Conservation (phyloP, 2,329 filamentous ascomycete genomes). For the Aspergillus puulaauensis region DNA sequence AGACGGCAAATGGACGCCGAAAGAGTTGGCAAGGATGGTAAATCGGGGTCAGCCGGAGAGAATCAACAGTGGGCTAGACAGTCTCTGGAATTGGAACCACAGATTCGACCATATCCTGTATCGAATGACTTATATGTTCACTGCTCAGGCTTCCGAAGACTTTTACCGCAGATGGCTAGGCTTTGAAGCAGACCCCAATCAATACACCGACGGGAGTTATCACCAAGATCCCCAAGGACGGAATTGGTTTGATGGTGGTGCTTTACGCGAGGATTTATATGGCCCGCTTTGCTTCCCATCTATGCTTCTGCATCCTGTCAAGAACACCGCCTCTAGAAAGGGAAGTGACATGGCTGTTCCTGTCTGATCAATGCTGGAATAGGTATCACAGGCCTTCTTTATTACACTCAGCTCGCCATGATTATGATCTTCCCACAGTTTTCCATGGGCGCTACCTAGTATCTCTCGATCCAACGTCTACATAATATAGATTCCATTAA, state of each 20-base stretch:
- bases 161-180: not conserved
- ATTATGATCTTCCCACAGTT: too few species aligned
- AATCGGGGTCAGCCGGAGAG: not conserved
- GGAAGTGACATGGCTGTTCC: not conserved
- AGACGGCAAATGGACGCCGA: not conserved
- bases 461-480: too few species aligned
- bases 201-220: not conserved
- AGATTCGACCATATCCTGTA: not conserved
- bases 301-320: not conserved
- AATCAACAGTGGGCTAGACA: not conserved
- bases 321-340: not conserved
- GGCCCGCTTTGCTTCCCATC: not conserved
- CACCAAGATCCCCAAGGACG: not conserved
- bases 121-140: not conserved
- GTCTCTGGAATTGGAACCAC: not conserved
- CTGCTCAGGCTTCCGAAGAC: not conserved
- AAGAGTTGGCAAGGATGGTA: not conserved
- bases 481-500: too few species aligned
- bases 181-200: not conserved
- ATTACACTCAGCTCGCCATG: too few species aligned
- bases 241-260: not conserved
- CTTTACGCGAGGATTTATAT: not conserved
- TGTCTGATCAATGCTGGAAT: not conserved
- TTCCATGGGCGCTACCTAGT: too few species aligned
- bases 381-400: too few species aligned